These are phyloP conservation scores for Fusarium sp. DNA, from an alignment of 2,329 filamentous ascomycete genomes.

Conservation along the genomic window DNA sequence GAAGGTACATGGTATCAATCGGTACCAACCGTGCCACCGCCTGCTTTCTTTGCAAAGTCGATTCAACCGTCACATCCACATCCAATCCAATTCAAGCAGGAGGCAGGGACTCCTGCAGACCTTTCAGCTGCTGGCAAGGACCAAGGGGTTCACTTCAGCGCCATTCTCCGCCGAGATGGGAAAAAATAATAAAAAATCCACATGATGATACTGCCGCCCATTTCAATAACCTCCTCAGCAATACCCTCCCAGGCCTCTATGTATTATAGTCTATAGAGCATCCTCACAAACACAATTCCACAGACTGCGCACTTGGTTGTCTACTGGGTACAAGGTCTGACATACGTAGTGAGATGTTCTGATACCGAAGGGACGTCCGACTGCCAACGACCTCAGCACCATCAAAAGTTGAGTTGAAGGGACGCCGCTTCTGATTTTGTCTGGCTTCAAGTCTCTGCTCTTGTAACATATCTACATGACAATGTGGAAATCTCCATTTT, in stretches of 20 bases:
- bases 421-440: background rate
- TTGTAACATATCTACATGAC: background rate
- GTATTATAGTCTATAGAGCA: background rate
- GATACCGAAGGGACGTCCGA: background rate
- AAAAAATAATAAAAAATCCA: background rate
- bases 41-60: background rate
- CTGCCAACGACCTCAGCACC: background rate
- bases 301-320: background rate
- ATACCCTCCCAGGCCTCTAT: background rate
- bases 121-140: background rate
- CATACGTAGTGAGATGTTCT: background rate
- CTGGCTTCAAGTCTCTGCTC: background rate
- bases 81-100: constrained; percentile 1
- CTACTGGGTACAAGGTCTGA: background rate
- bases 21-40: constrained; percentile 6
- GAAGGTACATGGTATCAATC: constrained; percentile 12
- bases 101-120: background rate
- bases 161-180: constrained; percentile 15
- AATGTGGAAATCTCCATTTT: background rate
- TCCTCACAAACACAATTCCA: background rate
- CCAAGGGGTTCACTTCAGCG: constrained; percentile 26
- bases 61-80: background rate
- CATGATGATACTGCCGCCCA: background rate
- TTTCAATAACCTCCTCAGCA: background rate
- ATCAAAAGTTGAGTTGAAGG: background rate